Evolutionary conservation across 1,139 yeast genomes (phyloP).

Genomic region (Lodderomyces elongisporus): DNA sequence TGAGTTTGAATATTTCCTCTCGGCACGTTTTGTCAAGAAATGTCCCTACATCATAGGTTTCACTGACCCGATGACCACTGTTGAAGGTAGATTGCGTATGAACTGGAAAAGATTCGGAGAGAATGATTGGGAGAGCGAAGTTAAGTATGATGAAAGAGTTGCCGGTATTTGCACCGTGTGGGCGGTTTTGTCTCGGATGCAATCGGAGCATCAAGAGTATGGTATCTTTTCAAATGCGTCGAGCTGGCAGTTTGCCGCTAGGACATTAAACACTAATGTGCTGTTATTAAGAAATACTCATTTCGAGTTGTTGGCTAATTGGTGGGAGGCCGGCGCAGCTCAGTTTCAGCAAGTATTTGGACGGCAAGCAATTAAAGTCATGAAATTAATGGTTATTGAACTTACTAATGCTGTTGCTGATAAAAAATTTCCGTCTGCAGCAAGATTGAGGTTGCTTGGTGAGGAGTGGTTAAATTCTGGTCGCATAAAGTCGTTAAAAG

Average conservation of each 20-base stretch:
- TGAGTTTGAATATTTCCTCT: constrained; percentile 59
- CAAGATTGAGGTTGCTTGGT: constrained; percentile 65
- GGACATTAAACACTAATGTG: constrained; percentile 56
- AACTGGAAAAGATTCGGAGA: constrained; percentile 73
- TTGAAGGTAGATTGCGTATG: constrained; percentile 76
- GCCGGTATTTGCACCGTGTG: constrained; percentile 81
- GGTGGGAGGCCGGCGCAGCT: constrained; percentile 87
- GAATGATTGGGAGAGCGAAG: constrained; percentile 72
- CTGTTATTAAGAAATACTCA: constrained; percentile 59
- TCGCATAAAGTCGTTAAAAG: constrained; percentile 42
- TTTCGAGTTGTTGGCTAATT: constrained; percentile 65
- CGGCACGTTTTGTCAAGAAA: constrained; percentile 83
- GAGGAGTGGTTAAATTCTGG: constrained; percentile 65
- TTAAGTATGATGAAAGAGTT: constrained; percentile 75
- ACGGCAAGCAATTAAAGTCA: constrained; percentile 61
- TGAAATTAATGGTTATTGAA: constrained; percentile 26
- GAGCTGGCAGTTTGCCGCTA: constrained; percentile 74
- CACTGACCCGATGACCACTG: constrained; percentile 69
- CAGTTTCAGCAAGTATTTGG: constrained; percentile 57
- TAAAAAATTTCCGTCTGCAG: constrained; percentile 66
- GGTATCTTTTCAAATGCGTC: constrained; percentile 26
- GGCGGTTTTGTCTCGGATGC: constrained; percentile 60
- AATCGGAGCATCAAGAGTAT: constrained; percentile 16
- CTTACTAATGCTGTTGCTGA: constrained; percentile 52
- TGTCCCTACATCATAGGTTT: constrained; percentile 88